phyloP scores from a whole-genome alignment of 768 basidiomycete genomes.

The Heimioporus sp. region DNA sequence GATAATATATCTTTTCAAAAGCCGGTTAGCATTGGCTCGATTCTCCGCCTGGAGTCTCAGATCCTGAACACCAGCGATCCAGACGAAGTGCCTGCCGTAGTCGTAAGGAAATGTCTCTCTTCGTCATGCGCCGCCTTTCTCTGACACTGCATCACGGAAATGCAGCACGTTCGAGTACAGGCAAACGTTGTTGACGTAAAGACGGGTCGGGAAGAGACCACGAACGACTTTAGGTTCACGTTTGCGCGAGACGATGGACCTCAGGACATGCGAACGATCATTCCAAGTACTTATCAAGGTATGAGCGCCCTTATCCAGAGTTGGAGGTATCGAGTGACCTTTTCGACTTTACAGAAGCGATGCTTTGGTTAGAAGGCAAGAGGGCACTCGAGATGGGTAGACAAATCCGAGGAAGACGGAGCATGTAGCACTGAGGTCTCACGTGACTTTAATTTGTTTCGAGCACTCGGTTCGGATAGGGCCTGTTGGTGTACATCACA shows the following conservation, averaged over 20 bases:
- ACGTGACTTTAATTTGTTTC: too few species aligned
- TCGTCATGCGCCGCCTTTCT: too few species aligned
- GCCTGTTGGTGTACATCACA: too few species aligned
- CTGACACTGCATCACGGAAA: not conserved
- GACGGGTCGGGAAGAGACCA: slow-evolving; percentile 62
- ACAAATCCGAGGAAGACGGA: slow-evolving; percentile 48
- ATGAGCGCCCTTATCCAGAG: not conserved
- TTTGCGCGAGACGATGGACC: slow-evolving; percentile 51
- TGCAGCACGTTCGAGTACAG: slow-evolving; percentile 67
- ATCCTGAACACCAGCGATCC: slow-evolving; percentile 54
- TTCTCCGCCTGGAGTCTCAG: slow-evolving; percentile 69
- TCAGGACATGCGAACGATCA: slow-evolving; percentile 41
- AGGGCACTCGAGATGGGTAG: slow-evolving; percentile 69
- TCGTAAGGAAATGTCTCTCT: slow-evolving; percentile 48
- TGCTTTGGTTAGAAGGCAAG: slow-evolving; percentile 81
- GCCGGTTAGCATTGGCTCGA: slow-evolving; percentile 83
- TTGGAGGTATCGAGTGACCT: not conserved
- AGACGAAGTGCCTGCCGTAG: slow-evolving; percentile 39
- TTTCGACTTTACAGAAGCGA: slow-evolving; percentile 55
- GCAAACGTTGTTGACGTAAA: slow-evolving; percentile 70
- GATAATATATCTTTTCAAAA: slow-evolving; percentile 78
- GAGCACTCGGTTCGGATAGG: too few species aligned
- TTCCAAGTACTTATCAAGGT: slow-evolving; percentile 74
- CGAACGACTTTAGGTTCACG: slow-evolving; percentile 77
- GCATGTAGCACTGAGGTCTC: too few species aligned